These are phyloP conservation scores for Calcarisporium arbuscula DNA, from an alignment of 2,329 filamentous ascomycete genomes.

Conservation along the genomic window DNA sequence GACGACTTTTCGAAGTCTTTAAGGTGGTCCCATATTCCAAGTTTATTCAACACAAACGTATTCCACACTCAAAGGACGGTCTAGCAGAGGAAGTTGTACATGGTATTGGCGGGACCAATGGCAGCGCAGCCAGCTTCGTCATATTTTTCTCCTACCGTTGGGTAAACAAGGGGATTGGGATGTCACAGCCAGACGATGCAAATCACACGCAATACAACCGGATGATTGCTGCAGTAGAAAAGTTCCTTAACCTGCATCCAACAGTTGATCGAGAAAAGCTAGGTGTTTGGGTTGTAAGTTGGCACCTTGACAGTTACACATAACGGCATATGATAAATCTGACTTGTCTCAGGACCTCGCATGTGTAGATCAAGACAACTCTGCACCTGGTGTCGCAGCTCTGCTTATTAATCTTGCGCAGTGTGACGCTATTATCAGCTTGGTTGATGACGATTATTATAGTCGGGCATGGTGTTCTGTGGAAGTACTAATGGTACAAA, in stretches of 20 bases:
- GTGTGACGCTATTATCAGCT: conserved; percentile 32
- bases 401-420: conserved; percentile 31
- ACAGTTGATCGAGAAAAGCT: conserved; percentile 14
- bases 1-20: conserved; percentile 19
- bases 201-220: conserved; percentile 23
- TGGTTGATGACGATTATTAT: conserved; percentile 28
- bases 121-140: conserved; percentile 16
- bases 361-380: conserved; percentile 30
- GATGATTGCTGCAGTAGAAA: conserved; percentile 22
- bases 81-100: conserved; percentile 8
- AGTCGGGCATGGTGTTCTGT: conserved; percentile 31
- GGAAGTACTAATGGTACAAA: conserved; percentile 26
- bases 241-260: conserved; percentile 19
- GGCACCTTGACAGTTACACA: not conserved
- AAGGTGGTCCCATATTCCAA: conserved; percentile 21
- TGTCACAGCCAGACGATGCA: conserved; percentile 21
- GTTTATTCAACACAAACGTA: conserved; percentile 16
- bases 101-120: conserved; percentile 1
- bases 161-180: conserved; percentile 15
- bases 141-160: conserved; percentile 31
- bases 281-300: conserved; percentile 23
- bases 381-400: conserved; percentile 23
- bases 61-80: conserved; percentile 20
- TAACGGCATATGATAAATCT: not conserved
- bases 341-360: conserved; percentile 23